Evolutionary conservation across 805 yeast species (phyloP), one percentile per base, ranked within the genome.

Genomic region (Kazachstania africana): DNA sequence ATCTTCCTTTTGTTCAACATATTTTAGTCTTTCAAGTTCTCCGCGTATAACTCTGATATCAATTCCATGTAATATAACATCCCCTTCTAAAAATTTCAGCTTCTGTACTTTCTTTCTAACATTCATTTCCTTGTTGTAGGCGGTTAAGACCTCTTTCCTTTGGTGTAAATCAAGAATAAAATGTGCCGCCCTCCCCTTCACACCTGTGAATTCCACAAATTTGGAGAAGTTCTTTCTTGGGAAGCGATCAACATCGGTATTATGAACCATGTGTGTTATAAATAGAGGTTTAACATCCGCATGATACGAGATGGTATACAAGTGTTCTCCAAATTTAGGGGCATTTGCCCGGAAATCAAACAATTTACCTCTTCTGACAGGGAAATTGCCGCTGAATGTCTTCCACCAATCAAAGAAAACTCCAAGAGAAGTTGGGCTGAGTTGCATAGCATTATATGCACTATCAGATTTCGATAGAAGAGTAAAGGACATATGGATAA

Each of bases 381-480:
- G 95, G 14, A 87, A 61, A 34, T 78, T 75, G 16, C 88, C 78
- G n/a, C 78, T 69, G 54, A 88, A 88, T 41, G 81, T 67, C 21
- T 59, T 57, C 94, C 95, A 87, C 97, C 97, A 91, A 4, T 55
- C 49, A 46, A 73, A 75, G 58, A 91, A 85, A 37, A 75, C 79
- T 6, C 59, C 50, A 42, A 88, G 64, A 0, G 76, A 68, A 4
- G 61, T 62, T 2, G 95, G 94, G 3, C 85, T 66, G 32, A 88
- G 57, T 49, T 87, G 94, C 27, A 81, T 66, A 1, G 85, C 65
- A 55, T 87, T 88, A 43, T 75, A 75, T 8, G 73, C 62, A 5
- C 42, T 35, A 9, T 48, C 39, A 4, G 44, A 36, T n/a, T 48
- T 48, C 0, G 80, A 71, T 3, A 59, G 45, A 20, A 80, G 60